Percentiles rank a stretch among this genome's conserved stretches.
phyloP scores from a whole-genome alignment of 2,329 filamentous ascomycete genomes.

The Botrytis hyacinthi region DNA sequence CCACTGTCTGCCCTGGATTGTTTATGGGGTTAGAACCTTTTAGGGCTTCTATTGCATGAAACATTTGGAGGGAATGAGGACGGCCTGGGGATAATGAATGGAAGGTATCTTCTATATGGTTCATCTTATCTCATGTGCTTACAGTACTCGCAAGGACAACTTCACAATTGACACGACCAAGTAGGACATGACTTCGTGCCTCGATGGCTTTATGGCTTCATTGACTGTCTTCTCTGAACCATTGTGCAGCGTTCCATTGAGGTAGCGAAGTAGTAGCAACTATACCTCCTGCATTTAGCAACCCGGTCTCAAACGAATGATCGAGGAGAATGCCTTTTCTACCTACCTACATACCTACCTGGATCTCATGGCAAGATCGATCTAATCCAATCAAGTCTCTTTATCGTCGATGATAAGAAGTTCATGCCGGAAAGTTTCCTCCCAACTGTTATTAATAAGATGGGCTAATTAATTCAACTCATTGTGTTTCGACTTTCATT shows the following conservation, averaged over 20 bases:
- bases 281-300: not conserved
- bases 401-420: slow-evolving; percentile 1
- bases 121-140: not conserved
- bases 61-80: not conserved
- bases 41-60: slow-evolving; percentile 1
- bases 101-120: not conserved
- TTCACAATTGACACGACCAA: not conserved
- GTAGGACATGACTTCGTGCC: not conserved
- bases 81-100: not conserved
- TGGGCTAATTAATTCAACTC: slow-evolving; percentile 1
- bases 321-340: not conserved
- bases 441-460: not conserved
- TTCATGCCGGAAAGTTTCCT: not conserved
- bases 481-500: not conserved
- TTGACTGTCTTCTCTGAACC: no score
- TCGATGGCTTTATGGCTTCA: not conserved
- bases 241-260: not conserved
- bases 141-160: not conserved
- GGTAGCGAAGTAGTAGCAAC: not conserved
- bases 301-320: not conserved
- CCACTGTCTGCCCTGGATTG: not conserved
- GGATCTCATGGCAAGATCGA: not conserved
- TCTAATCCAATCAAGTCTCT: not conserved
- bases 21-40: slow-evolving; percentile 9
- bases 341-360: not conserved